Evolutionary conservation across 805 yeast species (phyloP), one percentile per base, ranked within the genome.

Genomic region (Brettanomyces custersianus): DNA sequence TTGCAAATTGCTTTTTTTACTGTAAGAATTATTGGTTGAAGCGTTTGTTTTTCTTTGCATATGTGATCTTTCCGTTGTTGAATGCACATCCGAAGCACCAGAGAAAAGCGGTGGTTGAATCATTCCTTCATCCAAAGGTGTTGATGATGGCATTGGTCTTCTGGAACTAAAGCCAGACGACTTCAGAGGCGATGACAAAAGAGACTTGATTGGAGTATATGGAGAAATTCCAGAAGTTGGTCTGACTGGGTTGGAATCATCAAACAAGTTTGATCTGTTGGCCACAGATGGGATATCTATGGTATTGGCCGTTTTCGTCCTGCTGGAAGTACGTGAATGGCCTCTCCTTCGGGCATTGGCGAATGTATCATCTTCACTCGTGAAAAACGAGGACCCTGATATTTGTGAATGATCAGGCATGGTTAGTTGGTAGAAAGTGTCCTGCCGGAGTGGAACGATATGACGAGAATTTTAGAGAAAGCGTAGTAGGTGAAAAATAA

Each of bases 181-280:
- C 40, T 50, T 51, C 41, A 57, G 54, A 2, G 63, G 62, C 3
- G 63, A 55, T 20, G 51, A 45, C 13, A 55, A 49, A 20, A 59
- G 43, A 17, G 61, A 55, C 35, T 52, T 57, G 26, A 55, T 46
- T 3, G 60, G 61, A 2, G 60, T 48, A 29, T 48, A 40, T 4
- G 52, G 39, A 4, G 48, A 32, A 2, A 49, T 40, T 16, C 40
- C 39, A 6, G 44, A 26, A 16, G 36, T 40, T 11, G 32, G 35
- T 17, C 23, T 31, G 7, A 38, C 31, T 20, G 40, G 29, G 10
- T 26, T 21, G 19, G 33, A 20, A 5, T 23, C 32, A 20, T 34
- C 36, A 19, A 35, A 31, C 20, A 31, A 19, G 15, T 32, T 26
- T 13, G 13, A 20, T 5, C 24, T 37, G 19, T 36, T 35, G 9